Evolutionary conservation across 345 rosid genomes (phyloP).

Genomic region (Passiflora organensis): DNA sequence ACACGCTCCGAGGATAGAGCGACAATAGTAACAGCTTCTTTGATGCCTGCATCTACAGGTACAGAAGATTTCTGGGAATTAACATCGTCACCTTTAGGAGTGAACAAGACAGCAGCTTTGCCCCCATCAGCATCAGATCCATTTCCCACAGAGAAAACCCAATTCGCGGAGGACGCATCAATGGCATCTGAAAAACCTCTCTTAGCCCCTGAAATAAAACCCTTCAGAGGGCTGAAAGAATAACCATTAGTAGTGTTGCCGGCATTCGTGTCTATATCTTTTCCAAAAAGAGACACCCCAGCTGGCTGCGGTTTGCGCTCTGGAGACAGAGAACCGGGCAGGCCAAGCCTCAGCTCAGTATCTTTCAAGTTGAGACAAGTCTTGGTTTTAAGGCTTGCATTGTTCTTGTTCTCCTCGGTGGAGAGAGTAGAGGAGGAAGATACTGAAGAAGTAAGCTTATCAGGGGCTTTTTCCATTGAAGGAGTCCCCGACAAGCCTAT

Average conservation of each 20-base stretch:
- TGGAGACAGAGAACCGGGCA: slow-evolving; percentile 59
- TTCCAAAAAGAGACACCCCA: slow-evolving; percentile 51
- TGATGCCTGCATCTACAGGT: slow-evolving; percentile 9
- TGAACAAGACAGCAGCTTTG: slow-evolving; percentile 36
- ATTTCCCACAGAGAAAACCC: slow-evolving; percentile 40
- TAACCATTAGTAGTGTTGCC: slow-evolving; percentile 18
- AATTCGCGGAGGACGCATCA: slow-evolving; percentile 34
- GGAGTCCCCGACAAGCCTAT: slow-evolving; percentile 50
- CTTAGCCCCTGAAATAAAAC: slow-evolving; percentile 52
- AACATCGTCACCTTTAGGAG: slow-evolving; percentile 35
- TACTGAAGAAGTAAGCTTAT: slow-evolving; percentile 32
- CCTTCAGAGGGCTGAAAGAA: slow-evolving; percentile 31
- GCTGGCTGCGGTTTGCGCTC: slow-evolving; percentile 38
- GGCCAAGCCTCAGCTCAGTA: slow-evolving; percentile 67
- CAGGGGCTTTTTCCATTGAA: slow-evolving; percentile 38
- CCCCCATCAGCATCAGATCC: slow-evolving; percentile 41
- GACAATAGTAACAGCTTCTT: slow-evolving; percentile 29
- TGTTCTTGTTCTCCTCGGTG: slow-evolving; percentile 14
- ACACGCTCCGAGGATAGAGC: slow-evolving; percentile 30
- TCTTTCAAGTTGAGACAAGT: slow-evolving; percentile 43
- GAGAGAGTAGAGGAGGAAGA: slow-evolving; percentile 30
- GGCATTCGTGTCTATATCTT: slow-evolving; percentile 35
- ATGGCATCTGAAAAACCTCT: slow-evolving; percentile 66
- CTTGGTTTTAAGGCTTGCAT: neutral
- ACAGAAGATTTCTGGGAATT: slow-evolving; percentile 23